A percentile compares a stretch with the other conserved stretches of the same genome.
Conservation (phyloP, 2,329 filamentous ascomycete genomes). For the Pseudogymnoascus sp. region DNA sequence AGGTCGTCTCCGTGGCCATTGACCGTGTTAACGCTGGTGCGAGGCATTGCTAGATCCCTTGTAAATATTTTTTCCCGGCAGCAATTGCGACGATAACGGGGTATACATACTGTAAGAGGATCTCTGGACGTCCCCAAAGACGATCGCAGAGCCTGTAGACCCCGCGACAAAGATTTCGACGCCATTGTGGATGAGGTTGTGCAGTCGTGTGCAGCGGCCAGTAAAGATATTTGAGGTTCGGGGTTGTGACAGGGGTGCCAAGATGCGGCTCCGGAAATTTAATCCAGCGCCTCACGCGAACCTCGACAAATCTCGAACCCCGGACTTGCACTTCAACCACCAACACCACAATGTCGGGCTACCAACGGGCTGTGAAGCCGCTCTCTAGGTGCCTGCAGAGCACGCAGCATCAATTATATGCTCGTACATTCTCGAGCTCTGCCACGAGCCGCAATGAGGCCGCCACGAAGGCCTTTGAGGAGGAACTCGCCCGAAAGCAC, state of each 20-base stretch:
- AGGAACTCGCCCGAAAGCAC: constrained; percentile 30
- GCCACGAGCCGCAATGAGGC: constrained; percentile 30
- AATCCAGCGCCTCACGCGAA: constrained; percentile 12
- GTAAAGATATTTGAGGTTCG: constrained; percentile 15
- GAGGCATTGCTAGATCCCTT: constrained; percentile 33
- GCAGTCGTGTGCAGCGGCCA: constrained; percentile 8
- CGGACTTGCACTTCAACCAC: background rate
- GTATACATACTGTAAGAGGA: constrained; percentile 29
- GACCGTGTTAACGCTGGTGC: constrained; percentile 32
- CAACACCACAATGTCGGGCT: constrained; percentile 44
- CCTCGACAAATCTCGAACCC: constrained; percentile 6
- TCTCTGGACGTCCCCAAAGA: constrained; percentile 26
- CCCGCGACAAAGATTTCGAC: constrained; percentile 24
- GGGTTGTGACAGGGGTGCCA: background rate
- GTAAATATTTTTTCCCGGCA: constrained; percentile 10
- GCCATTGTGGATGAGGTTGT: constrained; percentile 22
- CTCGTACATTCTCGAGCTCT: constrained; percentile 18
- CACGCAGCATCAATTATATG: constrained; percentile 24
- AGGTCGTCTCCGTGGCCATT: constrained; percentile 39
- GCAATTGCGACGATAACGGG: background rate
- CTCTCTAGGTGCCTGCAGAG: constrained; percentile 44
- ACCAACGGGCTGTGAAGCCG: constrained; percentile 49
- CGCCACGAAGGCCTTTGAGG: constrained; percentile 21
- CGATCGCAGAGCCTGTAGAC: constrained; percentile 21
- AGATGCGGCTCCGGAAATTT: constrained; percentile 18